Conservation (phyloP, 2,329 filamentous ascomycete species). For the Didymella arachidicola region DNA sequence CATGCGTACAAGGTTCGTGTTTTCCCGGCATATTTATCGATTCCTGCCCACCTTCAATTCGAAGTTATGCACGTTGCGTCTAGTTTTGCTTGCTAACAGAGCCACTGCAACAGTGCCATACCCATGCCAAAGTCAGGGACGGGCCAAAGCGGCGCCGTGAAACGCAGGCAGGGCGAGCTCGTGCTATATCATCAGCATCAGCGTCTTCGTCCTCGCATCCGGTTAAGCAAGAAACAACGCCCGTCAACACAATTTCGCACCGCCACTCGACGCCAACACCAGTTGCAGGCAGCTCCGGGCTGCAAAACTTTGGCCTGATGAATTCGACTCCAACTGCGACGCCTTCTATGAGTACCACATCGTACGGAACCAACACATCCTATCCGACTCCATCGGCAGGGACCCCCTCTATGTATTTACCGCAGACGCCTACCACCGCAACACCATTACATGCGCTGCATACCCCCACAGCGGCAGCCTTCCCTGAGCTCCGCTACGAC, state of each 20-base stretch:
- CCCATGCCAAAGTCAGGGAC: conserved; percentile 55
- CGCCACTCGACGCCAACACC: conserved; percentile 46
- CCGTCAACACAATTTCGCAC: conserved; percentile 32
- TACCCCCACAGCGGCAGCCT: conserved; percentile 31
- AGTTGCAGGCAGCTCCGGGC: conserved; percentile 31
- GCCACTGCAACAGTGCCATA: conserved; percentile 49
- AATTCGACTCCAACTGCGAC: conserved; percentile 33
- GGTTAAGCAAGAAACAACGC: conserved; percentile 39
- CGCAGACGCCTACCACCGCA: conserved; percentile 27
- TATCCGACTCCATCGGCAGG: conserved; percentile 39
- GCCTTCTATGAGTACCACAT: conserved; percentile 29
- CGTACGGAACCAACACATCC: conserved; percentile 32
- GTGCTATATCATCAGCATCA: conserved; percentile 47
- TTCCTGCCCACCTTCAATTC: conserved; percentile 11
- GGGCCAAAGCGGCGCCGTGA: conserved; percentile 54
- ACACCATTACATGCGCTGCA: conserved; percentile 31
- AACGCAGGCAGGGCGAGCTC: conserved; percentile 48
- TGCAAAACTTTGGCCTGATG: conserved; percentile 38
- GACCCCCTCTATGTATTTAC: conserved; percentile 22
- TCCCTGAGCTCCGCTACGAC: conserved; percentile 23
- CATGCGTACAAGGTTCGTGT: conserved; percentile 81
- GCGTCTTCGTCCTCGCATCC: conserved; percentile 47
- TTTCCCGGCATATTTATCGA: conserved; percentile 13
- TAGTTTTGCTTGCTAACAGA: conserved; percentile 36
- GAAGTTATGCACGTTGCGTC: conserved; percentile 11